phyloP scores from a whole-genome alignment of 1,284 basidiomycete genomes.

The Malassezia vespertilionis region DNA sequence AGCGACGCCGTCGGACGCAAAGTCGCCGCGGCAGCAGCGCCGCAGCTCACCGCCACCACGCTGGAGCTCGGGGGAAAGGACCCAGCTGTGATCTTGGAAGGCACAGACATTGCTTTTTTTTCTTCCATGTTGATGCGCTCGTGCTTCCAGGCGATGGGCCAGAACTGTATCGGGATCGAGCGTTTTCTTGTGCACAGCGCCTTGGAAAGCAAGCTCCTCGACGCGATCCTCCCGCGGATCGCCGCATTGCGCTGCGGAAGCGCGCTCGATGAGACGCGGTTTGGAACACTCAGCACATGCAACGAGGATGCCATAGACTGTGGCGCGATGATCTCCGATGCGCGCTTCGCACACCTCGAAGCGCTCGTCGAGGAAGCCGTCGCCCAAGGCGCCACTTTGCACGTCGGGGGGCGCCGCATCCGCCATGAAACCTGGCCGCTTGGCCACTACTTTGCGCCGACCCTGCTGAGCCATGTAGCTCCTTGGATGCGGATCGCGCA shows the following conservation, averaged over 20 bases:
- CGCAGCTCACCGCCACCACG: constrained; percentile 74
- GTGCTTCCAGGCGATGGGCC: constrained; percentile 65
- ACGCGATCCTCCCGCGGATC: constrained; percentile 25
- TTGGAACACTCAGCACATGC: constrained; percentile 7
- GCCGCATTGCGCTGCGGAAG: constrained; percentile 26
- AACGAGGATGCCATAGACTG: constrained; percentile 52
- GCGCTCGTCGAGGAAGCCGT: constrained; percentile 61
- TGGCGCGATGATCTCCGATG: constrained; percentile 67
- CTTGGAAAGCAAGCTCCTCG: constrained; percentile 55
- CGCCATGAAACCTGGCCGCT: constrained; percentile 56
- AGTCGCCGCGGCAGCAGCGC: constrained; percentile 70
- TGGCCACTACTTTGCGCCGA: constrained; percentile 74
- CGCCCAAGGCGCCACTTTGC: constrained; percentile 61
- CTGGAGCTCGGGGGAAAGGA: constrained; percentile 70
- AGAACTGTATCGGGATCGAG: constrained; percentile 87
- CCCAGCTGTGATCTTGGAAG: constrained; percentile 52
- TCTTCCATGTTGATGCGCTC: constrained; percentile 49
- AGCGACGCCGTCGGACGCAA: constrained; percentile 77
- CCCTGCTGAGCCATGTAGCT: constrained; percentile 72
- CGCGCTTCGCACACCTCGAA: constrained; percentile 61
- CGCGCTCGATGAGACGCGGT: constrained; percentile 34
- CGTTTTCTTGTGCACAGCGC: constrained; percentile 70
- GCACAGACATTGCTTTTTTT: constrained; percentile 51
- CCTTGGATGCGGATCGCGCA: constrained; percentile 44
- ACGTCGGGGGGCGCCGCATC: constrained; percentile 59